phyloP scores from a whole-genome alignment of 345 rosid genomes.

The Cardamine resedifolia region DNA sequence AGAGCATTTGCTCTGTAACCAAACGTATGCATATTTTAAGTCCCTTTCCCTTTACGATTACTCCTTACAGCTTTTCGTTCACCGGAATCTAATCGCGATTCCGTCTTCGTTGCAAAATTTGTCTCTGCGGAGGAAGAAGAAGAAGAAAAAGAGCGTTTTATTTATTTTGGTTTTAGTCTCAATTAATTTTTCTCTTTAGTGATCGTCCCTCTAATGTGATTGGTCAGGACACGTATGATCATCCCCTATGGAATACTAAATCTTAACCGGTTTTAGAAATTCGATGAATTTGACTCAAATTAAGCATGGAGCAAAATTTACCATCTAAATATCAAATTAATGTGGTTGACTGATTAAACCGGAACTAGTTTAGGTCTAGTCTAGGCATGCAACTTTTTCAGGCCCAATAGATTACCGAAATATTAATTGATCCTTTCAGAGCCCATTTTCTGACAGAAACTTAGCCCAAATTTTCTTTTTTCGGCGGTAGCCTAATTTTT shows the following conservation, averaged over 20 bases:
- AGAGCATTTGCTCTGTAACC: conserved; percentile 88
- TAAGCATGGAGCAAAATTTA: neutral
- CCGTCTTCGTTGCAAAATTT: conserved; percentile 11
- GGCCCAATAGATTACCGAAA: neutral
- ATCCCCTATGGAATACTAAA: neutral
- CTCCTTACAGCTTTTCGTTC: neutral
- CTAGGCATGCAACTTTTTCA: neutral
- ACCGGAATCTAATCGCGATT: conserved; percentile 1
- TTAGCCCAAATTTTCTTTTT: neutral
- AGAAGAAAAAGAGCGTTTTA: conserved; percentile 28
- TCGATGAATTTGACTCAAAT: neutral
- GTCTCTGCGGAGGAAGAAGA: neutral
- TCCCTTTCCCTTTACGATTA: neutral
- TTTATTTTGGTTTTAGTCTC: neutral
- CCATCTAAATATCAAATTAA: neutral
- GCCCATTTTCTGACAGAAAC: neutral
- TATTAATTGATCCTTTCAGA: neutral
- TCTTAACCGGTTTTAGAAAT: conserved; percentile 4
- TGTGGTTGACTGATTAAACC: conserved; percentile 21
- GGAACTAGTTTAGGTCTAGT: neutral
- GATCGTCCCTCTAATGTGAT: conserved; percentile 26
- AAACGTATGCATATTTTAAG: conserved; percentile 74
- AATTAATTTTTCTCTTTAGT: neutral
- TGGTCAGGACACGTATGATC: conserved; percentile 30
- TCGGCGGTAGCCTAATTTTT: neutral